Conservation (phyloP, 495 filamentous ascomycete species). For the Aspergillus cavernicola region DNA sequence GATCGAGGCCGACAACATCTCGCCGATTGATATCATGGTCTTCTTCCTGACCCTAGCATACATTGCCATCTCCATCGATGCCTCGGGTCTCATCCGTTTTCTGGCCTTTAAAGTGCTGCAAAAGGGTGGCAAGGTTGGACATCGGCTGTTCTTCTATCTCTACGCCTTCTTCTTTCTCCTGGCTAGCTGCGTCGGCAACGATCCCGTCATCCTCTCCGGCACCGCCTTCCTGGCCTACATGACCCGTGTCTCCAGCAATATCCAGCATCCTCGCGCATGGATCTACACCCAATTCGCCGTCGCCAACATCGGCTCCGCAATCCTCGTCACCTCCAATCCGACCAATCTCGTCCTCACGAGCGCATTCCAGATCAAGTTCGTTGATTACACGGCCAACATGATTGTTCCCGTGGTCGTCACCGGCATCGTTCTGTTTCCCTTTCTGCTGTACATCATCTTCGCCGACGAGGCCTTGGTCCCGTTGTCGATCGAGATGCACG, state of each 20-base stretch:
- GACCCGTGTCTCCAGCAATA: slow-evolving; percentile 11
- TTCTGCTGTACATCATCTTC: slow-evolving; percentile 7
- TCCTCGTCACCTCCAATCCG: slow-evolving; percentile 11
- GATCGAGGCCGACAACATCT: slow-evolving; percentile 9
- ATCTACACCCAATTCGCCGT: slow-evolving; percentile 12
- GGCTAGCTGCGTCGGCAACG: slow-evolving; percentile 6
- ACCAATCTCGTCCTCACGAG: slow-evolving; percentile 11
- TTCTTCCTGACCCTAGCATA: slow-evolving; percentile 14
- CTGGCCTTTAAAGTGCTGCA: slow-evolving; percentile 14
- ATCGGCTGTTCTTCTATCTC: slow-evolving; percentile 5
- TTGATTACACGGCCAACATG: slow-evolving; percentile 12
- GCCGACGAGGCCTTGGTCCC: slow-evolving; percentile 2
- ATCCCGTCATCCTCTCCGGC: slow-evolving; percentile 11
- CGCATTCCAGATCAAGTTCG: slow-evolving; percentile 8
- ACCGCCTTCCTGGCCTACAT: slow-evolving; percentile 12
- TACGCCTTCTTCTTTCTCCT: slow-evolving; percentile 13
- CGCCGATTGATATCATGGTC: slow-evolving; percentile 11
- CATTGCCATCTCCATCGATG: slow-evolving; percentile 14
- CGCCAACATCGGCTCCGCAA: slow-evolving; percentile 7
- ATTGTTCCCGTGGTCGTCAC: slow-evolving; percentile 9
- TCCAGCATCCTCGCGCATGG: slow-evolving; percentile 8
- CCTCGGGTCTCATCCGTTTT: slow-evolving; percentile 11
- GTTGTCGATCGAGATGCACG: slow-evolving; percentile 2
- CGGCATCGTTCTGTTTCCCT: slow-evolving; percentile 4
- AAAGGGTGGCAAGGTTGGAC: slow-evolving; percentile 6